Conservation (phyloP, 495 filamentous ascomycete species). For the Evernia prunastri region DNA sequence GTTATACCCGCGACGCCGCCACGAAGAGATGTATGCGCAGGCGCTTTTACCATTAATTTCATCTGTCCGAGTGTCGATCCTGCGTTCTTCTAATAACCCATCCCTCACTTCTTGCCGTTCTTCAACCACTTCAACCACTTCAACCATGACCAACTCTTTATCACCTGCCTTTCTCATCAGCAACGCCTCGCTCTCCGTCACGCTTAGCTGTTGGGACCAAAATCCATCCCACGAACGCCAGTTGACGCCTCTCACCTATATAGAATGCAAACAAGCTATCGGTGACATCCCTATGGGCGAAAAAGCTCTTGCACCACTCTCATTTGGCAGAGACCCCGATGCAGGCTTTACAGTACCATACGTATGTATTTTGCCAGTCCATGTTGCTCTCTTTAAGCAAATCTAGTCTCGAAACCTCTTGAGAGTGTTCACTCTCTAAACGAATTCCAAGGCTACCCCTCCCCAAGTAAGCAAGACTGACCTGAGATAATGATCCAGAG, state of each 20-base stretch:
- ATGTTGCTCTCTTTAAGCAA: too few relatives aligned
- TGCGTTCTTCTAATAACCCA: background rate
- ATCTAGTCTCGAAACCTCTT: too few relatives aligned
- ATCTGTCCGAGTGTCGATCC: background rate
- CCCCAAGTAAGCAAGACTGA: too few relatives aligned
- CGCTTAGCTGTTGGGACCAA: background rate
- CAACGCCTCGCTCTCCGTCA: conserved; percentile 5
- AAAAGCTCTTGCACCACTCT: conserved; percentile 9
- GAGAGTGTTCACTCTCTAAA: too few relatives aligned
- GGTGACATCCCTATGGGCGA: background rate
- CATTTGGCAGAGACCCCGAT: background rate
- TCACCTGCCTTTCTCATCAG: background rate
- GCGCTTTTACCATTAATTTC: background rate
- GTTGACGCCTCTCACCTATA: background rate
- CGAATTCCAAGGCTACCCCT: too few relatives aligned
- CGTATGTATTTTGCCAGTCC: too few relatives aligned
- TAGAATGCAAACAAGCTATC: conserved; percentile 5
- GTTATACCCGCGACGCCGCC: background rate
- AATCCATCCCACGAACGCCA: background rate
- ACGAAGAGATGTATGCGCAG: background rate
- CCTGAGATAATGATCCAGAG: too few relatives aligned
- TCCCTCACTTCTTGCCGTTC: background rate
- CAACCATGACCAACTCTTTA: conserved; percentile 4
- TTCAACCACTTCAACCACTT: background rate
- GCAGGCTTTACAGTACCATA: conserved; percentile 12